Conservation (phyloP, 305 asterid genomes). For the Fraxinus baroniana region DNA sequence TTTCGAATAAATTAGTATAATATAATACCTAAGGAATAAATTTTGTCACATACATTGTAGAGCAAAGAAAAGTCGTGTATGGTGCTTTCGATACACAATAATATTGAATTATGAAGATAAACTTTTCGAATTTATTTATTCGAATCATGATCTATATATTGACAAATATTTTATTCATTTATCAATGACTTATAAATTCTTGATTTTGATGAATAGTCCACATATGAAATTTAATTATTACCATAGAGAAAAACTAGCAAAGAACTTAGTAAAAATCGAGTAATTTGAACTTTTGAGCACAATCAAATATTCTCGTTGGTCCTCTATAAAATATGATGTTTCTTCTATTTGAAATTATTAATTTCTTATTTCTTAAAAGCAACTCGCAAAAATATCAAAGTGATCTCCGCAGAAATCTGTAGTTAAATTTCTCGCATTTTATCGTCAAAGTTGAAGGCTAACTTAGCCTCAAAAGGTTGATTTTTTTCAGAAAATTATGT, state of each 20-base stretch:
- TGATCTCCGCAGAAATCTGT: too few species aligned
- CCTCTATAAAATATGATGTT: not conserved
- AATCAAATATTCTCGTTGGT: not conserved
- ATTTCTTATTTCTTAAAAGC: not conserved
- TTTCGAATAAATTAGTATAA: not conserved
- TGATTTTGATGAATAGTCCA: not conserved
- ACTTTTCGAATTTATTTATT: too few species aligned
- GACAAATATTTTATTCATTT: not conserved
- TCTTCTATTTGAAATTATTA: not conserved
- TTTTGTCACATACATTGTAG: not conserved
- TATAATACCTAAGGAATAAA: not conserved
- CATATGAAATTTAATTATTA: not conserved
- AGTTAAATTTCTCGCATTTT: not conserved
- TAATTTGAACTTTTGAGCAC: too few species aligned
- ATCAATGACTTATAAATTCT: not conserved
- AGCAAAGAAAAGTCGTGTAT: not conserved
- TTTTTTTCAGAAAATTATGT: not conserved
- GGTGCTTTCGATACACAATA: not conserved
- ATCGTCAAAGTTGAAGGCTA: not conserved
- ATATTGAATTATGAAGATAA: too few species aligned
- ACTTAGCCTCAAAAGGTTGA: not conserved
- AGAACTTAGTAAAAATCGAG: not conserved
- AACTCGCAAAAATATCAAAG: not conserved
- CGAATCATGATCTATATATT: not conserved
- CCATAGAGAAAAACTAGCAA: not conserved